phyloP scores from a whole-genome alignment of 2,329 filamentous ascomycete genomes.

The Cladophialophora chaetospira region DNA sequence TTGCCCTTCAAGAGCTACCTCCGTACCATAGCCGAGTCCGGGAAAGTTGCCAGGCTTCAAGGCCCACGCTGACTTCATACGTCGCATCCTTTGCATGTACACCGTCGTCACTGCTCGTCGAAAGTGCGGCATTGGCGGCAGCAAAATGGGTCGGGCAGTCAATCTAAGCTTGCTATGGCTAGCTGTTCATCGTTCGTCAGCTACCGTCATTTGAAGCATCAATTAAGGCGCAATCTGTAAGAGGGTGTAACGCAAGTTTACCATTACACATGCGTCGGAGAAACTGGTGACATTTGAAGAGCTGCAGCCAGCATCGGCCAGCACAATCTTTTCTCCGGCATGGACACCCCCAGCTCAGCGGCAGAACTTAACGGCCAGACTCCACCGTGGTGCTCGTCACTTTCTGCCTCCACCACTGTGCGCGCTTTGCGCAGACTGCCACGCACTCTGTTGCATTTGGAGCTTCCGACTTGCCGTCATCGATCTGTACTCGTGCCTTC shows the following conservation, averaged over 20 bases:
- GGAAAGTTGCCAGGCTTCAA: conserved; percentile 11
- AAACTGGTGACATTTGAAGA: conserved; percentile 2
- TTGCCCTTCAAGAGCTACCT: conserved; percentile 7
- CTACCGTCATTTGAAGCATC: conserved; percentile 25
- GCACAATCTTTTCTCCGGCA: conserved; percentile 26
- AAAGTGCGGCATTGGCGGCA: conserved; percentile 20
- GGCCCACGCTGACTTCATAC: conserved; percentile 29
- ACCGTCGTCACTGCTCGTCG: conserved; percentile 12
- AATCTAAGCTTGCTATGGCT: conserved; percentile 26
- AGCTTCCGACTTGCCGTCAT: conserved; percentile 21
- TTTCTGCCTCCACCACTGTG: background rate
- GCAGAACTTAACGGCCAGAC: conserved; percentile 15
- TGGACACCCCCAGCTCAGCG: conserved; percentile 22
- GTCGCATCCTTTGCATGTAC: conserved; percentile 20
- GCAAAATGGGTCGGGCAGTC: conserved; percentile 14
- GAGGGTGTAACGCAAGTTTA: conserved; percentile 15
- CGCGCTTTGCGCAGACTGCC: conserved; percentile 4
- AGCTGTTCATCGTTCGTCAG: conserved; percentile 10
- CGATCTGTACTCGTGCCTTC: conserved; percentile 6
- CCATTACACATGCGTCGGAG: background rate
- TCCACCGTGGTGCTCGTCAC: conserved; percentile 3
- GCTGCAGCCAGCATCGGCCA: conserved; percentile 12
- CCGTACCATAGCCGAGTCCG: conserved; percentile 12
- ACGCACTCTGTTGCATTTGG: conserved; percentile 5
- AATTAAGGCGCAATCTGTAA: conserved; percentile 5